These are phyloP conservation scores for Mycena filopes DNA, from an alignment of 768 basidiomycete genomes.

Conservation along the genomic window DNA sequence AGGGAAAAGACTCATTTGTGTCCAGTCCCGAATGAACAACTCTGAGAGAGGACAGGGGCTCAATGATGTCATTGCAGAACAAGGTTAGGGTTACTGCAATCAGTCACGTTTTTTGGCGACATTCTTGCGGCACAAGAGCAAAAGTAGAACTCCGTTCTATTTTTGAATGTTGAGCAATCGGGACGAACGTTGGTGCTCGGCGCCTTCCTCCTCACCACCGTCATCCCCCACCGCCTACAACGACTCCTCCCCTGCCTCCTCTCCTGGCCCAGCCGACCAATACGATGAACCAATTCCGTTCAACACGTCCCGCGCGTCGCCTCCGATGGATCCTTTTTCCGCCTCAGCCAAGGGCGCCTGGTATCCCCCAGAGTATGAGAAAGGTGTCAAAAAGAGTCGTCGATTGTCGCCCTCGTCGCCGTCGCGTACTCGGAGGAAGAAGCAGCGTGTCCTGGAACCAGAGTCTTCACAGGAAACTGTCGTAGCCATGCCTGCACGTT, in stretches of 20 bases:
- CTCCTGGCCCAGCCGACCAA: slow-evolving; percentile 47
- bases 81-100: no score
- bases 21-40: no score
- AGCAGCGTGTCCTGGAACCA: slow-evolving; percentile 27
- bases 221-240: slow-evolving; percentile 45
- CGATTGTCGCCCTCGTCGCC: slow-evolving; percentile 34
- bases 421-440: slow-evolving; percentile 37
- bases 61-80: no score
- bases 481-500: slow-evolving; percentile 26
- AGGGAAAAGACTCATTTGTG: no score
- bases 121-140: no score
- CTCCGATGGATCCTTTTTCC: slow-evolving; percentile 64
- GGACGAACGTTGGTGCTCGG: slow-evolving; percentile 2
- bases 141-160: no score
- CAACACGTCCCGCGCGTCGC: slow-evolving; percentile 33
- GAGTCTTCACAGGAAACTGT: slow-evolving; percentile 29
- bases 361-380: slow-evolving; percentile 57
- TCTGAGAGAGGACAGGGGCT: no score
- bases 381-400: slow-evolving; percentile 42
- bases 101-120: no score
- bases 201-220: slow-evolving; percentile 36
- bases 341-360: slow-evolving; percentile 60
- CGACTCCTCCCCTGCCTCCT: slow-evolving; percentile 63
- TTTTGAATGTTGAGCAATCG: no score
- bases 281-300: not conserved